Percentiles rank a stretch among this genome's conserved stretches.
Conservation (phyloP, 129 eudicot species). For the Sambucus nigra region DNA sequence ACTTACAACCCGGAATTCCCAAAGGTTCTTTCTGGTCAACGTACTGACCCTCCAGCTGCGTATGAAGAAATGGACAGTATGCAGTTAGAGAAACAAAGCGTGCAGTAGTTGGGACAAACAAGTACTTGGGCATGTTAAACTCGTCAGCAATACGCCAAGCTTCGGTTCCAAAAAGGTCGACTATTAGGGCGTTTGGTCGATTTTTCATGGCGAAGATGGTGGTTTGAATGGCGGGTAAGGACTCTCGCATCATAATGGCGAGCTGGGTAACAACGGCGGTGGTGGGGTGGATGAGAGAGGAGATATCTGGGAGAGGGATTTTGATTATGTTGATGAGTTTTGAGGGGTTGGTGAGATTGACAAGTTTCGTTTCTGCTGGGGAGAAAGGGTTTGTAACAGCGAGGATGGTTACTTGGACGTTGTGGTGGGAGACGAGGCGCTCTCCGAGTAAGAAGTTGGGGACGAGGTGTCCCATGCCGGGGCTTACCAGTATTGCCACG, state of each 20-base stretch:
- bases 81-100: slow-evolving; percentile 30
- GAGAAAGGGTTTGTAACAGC: slow-evolving; percentile 5
- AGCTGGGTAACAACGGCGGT: slow-evolving; percentile 30
- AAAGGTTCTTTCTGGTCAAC: slow-evolving; percentile 34
- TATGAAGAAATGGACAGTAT: slow-evolving; percentile 36
- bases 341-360: not conserved
- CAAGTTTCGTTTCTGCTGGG: slow-evolving; percentile 8
- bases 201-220: slow-evolving; percentile 27
- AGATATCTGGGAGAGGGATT: slow-evolving; percentile 44
- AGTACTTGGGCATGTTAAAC: slow-evolving; percentile 37
- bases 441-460: slow-evolving; percentile 16
- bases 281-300: slow-evolving; percentile 17
- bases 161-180: slow-evolving; percentile 36
- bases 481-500: slow-evolving; percentile 20
- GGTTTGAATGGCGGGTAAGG: slow-evolving; percentile 27
- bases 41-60: slow-evolving; percentile 40
- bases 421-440: slow-evolving; percentile 18
- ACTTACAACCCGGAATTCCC: slow-evolving; percentile 53
- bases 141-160: slow-evolving; percentile 36
- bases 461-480: slow-evolving; percentile 28
- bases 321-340: slow-evolving; percentile 17
- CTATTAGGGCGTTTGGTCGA: slow-evolving; percentile 30
- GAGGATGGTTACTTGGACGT: slow-evolving; percentile 13
- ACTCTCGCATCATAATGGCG: slow-evolving; percentile 33
- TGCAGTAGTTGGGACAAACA: slow-evolving; percentile 33